Base-by-base conservation (phyloP, 2,329 filamentous ascomycete genomes). In the Magnaporthiopsis rhizophila region DNA sequence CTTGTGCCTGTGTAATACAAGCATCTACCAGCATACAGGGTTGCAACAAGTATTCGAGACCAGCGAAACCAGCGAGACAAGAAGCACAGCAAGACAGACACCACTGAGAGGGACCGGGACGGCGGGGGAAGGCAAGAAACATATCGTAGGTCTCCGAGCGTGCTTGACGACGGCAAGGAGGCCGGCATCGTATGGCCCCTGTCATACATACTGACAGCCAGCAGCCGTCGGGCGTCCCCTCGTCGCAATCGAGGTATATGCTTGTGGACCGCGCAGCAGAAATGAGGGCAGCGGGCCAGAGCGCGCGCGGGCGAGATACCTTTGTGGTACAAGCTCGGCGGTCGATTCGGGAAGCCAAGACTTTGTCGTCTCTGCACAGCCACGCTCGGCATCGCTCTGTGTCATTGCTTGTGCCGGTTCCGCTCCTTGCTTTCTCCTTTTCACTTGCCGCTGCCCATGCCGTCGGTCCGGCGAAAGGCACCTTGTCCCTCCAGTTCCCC, bases 291-390 rank as follows among this genome's bases (percentile, higher is more conserved):
- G 45, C 45, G 45, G 18, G 45, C 18, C 45, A n/a, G 45, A 53
- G n/a, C n/a, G 45, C 45, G 45, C 45, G 45, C 45, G 45, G 1
- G 45, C 45, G 24, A 58, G 57, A 58, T 58, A 58, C n/a, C 28
- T 58, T 18, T 24, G 57, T 3, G 57, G 28, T 58, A 58, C 57
- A 58, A 28, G 57, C 57, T 53, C 45, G 45, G 45, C 45, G 45
- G 45, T 53, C n/a, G 45, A 58, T 26, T 58, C 57, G 57, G 28
- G 58, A 60, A 3, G 58, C 58, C 58, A 60, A 60, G 58, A 60
- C 21, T 32, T 60, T 30, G 18, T 58, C 58, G 21, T 32, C 58
- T 38, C 30, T 60, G 58, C 58, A 60, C 58, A 60, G 58, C 58
- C 58, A 60, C 58, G 58, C 58, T 60, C 58, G 58, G 58, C 58